Percentiles rank a stretch among this genome's conserved stretches.
These are phyloP conservation scores for Arachis hypogaea DNA, from an alignment of 306 rosid genomes.

Conservation along the genomic window DNA sequence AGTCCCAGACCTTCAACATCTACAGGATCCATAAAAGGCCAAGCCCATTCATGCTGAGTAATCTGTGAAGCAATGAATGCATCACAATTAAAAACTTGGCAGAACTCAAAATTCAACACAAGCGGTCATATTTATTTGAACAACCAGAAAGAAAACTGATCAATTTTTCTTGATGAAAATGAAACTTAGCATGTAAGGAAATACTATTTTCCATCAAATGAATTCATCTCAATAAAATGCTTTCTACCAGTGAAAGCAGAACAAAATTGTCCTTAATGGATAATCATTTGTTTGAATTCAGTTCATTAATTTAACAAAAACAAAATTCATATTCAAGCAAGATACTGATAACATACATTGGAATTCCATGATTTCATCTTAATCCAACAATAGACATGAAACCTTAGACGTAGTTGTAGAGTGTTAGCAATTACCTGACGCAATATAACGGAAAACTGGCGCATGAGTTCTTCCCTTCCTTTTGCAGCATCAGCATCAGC, in stretches of 20 bases:
- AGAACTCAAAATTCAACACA: conserved; percentile 25
- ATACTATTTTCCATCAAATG: neutral
- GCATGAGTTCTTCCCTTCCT: conserved; percentile 77
- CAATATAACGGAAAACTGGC: conserved; percentile 61
- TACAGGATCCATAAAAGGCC: conserved; percentile 86
- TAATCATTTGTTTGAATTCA: conserved; percentile 18
- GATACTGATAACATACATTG: conserved; percentile 4
- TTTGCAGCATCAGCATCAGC: conserved; percentile 57
- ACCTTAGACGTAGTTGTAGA: neutral
- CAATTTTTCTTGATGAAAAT: neutral
- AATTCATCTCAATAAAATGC: neutral
- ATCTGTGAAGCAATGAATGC: conserved; percentile 55
- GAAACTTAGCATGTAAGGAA: conserved; percentile 1
- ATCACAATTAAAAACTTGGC: neutral
- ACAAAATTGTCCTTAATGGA: neutral
- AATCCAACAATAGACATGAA: conserved; percentile 17
- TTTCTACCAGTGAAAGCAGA: conserved; percentile 19
- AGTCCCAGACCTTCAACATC: conserved; percentile 85
- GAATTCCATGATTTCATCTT: conserved; percentile 6
- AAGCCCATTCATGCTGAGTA: conserved; percentile 66
- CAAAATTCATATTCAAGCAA: neutral
- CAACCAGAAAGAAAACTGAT: neutral
- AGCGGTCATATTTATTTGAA: neutral
- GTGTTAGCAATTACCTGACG: conserved; percentile 58
- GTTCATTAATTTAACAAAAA: neutral